Base-by-base conservation (phyloP, 768 basidiomycete species). In the Boletus patriciae region DNA sequence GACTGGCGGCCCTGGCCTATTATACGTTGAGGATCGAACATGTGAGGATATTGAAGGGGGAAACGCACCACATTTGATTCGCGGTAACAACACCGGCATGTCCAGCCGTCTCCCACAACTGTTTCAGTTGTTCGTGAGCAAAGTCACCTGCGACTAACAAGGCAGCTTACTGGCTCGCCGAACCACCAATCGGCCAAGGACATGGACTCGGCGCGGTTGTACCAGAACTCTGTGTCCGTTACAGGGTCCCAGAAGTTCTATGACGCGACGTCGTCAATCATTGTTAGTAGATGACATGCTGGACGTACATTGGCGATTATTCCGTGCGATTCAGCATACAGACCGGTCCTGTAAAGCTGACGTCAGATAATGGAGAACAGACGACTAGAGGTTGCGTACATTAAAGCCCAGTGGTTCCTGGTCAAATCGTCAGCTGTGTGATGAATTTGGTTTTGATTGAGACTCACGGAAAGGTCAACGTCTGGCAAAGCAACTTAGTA, bases 81-180 rank as follows among this genome's bases (percentile, higher is more conserved):
- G 92, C 94, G 5, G 90, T 88, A 36, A 83, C 76, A 12, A 92
- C 69, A 0, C 87, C 87, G 6, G 86, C 84, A 56, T 83, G 86
- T 55, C 77, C 80, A 3, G 87, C 90, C 0, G 93, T 94, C 66
- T 92, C 90, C 94, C 94, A 97, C 78, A 96, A 88, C 91, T 94
- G 55, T 45, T 48, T 43, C 23, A 19, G 27, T 19, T 6, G 21
- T 41, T 52, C n/a, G 37, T 49, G 27, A 60, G 42, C 25, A 44
- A 46, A 10, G 13, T 2, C 27, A 31, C 41, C 6, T 23, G 25
- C 16, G 15, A 23, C 15, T 46, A 33, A 7, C 19, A 16, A 71
- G 64, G 21, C n/a, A n/a, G 55, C 83, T 62, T 59, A 94, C 93
- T 19, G 94, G 93, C 68, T 95, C 92, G 44, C 94, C 94, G 15